A percentile compares a stretch with the other conserved stretches of the same genome.
phyloP scores from a whole-genome alignment of 2,329 filamentous ascomycete genomes.

The Penicillium sp. region DNA sequence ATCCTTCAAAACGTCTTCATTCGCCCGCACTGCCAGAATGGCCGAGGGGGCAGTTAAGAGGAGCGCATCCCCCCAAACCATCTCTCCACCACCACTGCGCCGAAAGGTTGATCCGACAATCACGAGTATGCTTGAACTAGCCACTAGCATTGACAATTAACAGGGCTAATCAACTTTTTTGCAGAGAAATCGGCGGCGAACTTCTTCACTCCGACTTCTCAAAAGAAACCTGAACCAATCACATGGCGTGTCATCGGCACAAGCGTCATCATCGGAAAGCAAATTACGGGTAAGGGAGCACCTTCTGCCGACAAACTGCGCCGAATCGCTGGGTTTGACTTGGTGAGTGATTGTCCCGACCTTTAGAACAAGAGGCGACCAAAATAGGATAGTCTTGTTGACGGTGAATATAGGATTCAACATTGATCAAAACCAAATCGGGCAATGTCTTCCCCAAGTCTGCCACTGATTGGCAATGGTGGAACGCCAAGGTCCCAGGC shows the following conservation, averaged over 20 bases:
- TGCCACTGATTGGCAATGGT: conserved; percentile 91
- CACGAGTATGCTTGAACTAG: conserved; percentile 47
- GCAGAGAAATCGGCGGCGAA: conserved; percentile 62
- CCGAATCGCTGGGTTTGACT: conserved; percentile 49
- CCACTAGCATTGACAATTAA: too few relatives aligned
- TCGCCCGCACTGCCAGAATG: conserved; percentile 26
- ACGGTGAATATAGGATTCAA: conserved; percentile 66
- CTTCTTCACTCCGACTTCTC: conserved; percentile 84
- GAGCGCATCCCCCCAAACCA: conserved; percentile 40
- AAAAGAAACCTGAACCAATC: conserved; percentile 76
- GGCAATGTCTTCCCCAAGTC: conserved; percentile 74
- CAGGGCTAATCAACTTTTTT: neutral
- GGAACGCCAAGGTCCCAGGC: conserved; percentile 68
- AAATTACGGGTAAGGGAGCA: conserved; percentile 46
- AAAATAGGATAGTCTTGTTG: neutral
- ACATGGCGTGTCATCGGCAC: conserved; percentile 66
- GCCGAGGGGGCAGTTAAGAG: conserved; percentile 36
- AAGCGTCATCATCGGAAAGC: conserved; percentile 75
- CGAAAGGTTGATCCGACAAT: conserved; percentile 55
- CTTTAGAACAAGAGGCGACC: neutral
- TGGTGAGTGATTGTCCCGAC: conserved; percentile 34
- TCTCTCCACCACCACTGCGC: conserved; percentile 60
- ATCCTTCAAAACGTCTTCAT: conserved; percentile 14
- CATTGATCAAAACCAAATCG: conserved; percentile 75
- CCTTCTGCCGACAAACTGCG: conserved; percentile 19